Conservation (phyloP, 495 filamentous ascomycete genomes). For the Tuber calosporum region DNA sequence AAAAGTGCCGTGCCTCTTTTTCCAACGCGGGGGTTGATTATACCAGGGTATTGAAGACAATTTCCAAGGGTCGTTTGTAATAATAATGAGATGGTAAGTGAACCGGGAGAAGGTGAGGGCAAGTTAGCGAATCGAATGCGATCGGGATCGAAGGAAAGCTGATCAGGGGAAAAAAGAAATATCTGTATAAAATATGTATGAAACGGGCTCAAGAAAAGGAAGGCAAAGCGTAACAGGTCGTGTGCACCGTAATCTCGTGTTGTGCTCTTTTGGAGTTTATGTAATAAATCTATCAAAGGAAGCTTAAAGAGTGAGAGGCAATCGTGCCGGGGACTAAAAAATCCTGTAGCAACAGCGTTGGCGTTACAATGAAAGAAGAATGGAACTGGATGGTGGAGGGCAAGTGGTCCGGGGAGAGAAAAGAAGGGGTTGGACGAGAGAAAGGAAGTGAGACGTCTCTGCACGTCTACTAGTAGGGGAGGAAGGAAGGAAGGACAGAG, state of each 20-base stretch:
- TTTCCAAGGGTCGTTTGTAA: slow-evolving; percentile 35
- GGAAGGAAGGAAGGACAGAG: slow-evolving; percentile 13
- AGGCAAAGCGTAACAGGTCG: slow-evolving; percentile 32
- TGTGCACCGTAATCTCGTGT: slow-evolving; percentile 38
- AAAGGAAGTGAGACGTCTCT: slow-evolving; percentile 38
- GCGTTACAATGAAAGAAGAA: slow-evolving; percentile 34
- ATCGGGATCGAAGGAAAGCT: slow-evolving; percentile 39
- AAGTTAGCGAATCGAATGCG: slow-evolving; percentile 39
- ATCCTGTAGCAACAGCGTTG: slow-evolving; percentile 36
- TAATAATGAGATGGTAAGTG: slow-evolving; percentile 36
- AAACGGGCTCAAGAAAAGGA: slow-evolving; percentile 32
- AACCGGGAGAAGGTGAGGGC: slow-evolving; percentile 31
- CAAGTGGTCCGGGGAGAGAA: slow-evolving; percentile 11
- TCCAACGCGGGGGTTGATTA: slow-evolving; percentile 23
- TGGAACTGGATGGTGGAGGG: background rate
- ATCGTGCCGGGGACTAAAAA: slow-evolving; percentile 19
- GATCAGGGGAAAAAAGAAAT: slow-evolving; percentile 36
- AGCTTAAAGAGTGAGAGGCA: slow-evolving; percentile 37
- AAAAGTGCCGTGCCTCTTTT: slow-evolving; percentile 24
- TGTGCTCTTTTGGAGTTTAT: slow-evolving; percentile 37
- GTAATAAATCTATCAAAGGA: slow-evolving; percentile 38
- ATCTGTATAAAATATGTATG: slow-evolving; percentile 32
- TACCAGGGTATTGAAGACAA: slow-evolving; percentile 30
- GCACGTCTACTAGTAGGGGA: slow-evolving; percentile 28
- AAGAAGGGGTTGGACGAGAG: slow-evolving; percentile 12